Percentiles rank a stretch among this genome's conserved stretches.
These are phyloP conservation scores for Hymenoscyphus occultus DNA, from an alignment of 2,329 filamentous ascomycete species.

Conservation along the genomic window DNA sequence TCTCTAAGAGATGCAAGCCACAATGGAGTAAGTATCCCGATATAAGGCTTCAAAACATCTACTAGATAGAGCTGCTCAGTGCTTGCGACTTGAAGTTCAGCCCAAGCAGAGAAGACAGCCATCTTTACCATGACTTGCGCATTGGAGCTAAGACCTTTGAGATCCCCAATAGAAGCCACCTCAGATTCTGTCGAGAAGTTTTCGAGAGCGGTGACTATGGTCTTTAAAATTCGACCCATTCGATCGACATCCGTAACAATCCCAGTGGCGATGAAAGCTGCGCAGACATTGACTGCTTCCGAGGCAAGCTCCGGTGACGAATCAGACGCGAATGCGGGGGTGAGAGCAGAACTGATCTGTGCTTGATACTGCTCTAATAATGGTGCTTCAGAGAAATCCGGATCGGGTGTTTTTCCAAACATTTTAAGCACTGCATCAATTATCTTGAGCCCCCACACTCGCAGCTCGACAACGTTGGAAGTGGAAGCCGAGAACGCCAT, in stretches of 20 bases:
- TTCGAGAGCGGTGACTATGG: constrained; percentile 84
- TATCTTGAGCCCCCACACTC: constrained; percentile 89
- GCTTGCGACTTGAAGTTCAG: constrained; percentile 92
- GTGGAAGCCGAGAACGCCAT: constrained; percentile 98
- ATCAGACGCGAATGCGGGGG: constrained; percentile 91
- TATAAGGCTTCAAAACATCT: constrained; percentile 85
- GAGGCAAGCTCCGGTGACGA: constrained; percentile 94
- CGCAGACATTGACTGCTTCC: constrained; percentile 94
- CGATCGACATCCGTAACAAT: constrained; percentile 96
- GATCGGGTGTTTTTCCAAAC: constrained; percentile 93
- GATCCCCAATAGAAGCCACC: constrained; percentile 83
- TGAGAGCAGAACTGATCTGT: constrained; percentile 94
- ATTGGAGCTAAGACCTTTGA: constrained; percentile 90
- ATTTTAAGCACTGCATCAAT: constrained; percentile 92
- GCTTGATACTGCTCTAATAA: constrained; percentile 97
- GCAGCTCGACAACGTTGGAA: constrained; percentile 82
- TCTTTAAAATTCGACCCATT: constrained; percentile 98
- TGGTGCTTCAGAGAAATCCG: constrained; percentile 96
- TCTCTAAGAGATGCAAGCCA: constrained; percentile 93
- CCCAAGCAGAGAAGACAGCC: constrained; percentile 95
- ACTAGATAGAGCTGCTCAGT: constrained; percentile 85
- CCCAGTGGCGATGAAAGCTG: constrained; percentile 94
- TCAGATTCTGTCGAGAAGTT: constrained; percentile 83
- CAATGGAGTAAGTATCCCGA: constrained; percentile 83
- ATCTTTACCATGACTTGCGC: constrained; percentile 98